Base-by-base conservation (phyloP, 1,284 basidiomycete genomes). In the Ustilago shanxiensis region DNA sequence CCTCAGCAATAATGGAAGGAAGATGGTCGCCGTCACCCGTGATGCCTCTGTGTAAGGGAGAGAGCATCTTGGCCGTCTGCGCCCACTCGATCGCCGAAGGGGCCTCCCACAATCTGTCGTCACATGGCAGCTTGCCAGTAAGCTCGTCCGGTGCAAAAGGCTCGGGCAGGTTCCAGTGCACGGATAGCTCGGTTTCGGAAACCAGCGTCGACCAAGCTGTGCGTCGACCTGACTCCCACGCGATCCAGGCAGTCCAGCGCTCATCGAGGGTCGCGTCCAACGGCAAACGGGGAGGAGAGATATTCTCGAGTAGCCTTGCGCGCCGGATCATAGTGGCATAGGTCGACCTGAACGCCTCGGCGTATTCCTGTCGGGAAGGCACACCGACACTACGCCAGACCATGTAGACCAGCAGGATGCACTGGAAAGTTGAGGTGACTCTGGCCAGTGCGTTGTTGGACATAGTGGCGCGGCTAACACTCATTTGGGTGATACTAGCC, bases 311-410 rank as follows among this genome's bases (percentile, higher is more conserved):
- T n/a, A 62, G 33, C 22, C 66, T 58, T 20, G 50, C 41, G n/a
- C 66, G 66, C 9, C 66, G 59, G 8, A 63, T 39, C 60, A 63
- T 69, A 28, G 66, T 69, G 50, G 45, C 52, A 24, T 69, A 62
- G 39, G 66, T 63, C 6, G 35, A 41, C n/a, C 60, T 28, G 55
- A 68, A 58, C 0, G 66, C 66, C 22, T 68, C 66, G n/a, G 66
- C 59, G 28, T 62, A 62, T 44, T 68, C 66, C 26, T 62, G 66
- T 14, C 59, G 55, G 10, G 59, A 61, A 2, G 59, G 66, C 4
- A 62, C 60, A 35, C 66, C 66, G 39, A 61, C 58, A 44, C 66
- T 68, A 26, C 66, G 66, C 66, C 60, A 59, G 13, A 69, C 35
- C 44, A 64, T 54, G 37, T 53, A 53, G 29, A 57, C 31, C 16